phyloP scores from a whole-genome alignment of 148 eudicot genomes.

The Vaccinium darrowii region DNA sequence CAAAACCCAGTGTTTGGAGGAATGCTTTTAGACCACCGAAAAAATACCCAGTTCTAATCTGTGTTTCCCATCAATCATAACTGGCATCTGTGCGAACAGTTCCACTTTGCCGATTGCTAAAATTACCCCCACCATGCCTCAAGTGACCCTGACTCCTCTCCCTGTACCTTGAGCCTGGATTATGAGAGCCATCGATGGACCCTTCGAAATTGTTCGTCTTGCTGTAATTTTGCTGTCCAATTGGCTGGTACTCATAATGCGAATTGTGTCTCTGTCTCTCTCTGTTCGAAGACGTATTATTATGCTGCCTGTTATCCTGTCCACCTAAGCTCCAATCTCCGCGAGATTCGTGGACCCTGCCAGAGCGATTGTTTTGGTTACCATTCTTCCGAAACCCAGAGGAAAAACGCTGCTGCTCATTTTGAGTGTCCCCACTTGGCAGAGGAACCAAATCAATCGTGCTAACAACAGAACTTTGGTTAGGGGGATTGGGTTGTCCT shows the following conservation, averaged over 20 bases:
- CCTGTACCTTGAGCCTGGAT: conserved; percentile 41
- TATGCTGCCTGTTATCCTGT: conserved; percentile 49
- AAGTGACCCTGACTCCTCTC: conserved; percentile 61
- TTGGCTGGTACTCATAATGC: conserved; percentile 82
- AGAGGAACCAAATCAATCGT: conserved; percentile 30
- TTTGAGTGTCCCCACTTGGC: conserved; percentile 24
- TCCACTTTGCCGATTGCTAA: conserved; percentile 40
- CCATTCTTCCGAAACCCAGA: conserved; percentile 51
- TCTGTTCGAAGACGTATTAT: conserved; percentile 34
- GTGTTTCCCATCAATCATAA: conserved; percentile 31
- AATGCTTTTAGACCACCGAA: neutral
- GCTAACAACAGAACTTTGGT: conserved; percentile 31
- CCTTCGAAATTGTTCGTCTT: conserved; percentile 46
- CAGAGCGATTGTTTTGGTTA: conserved; percentile 38
- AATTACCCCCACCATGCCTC: conserved; percentile 62
- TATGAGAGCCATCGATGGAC: conserved; percentile 38
- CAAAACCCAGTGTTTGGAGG: conserved; percentile 6
- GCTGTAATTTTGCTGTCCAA: conserved; percentile 42
- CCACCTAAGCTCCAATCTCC: conserved; percentile 48
- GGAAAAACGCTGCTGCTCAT: conserved; percentile 49
- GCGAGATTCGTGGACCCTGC: conserved; percentile 52
- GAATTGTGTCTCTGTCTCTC: conserved; percentile 66
- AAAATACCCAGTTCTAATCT: neutral
- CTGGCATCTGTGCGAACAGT: conserved; percentile 23
- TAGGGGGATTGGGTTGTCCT: conserved; percentile 38